A percentile compares a stretch with the other conserved stretches of the same genome.
Conservation (phyloP, 495 filamentous ascomycete genomes). For the Neurospora sp. region DNA sequence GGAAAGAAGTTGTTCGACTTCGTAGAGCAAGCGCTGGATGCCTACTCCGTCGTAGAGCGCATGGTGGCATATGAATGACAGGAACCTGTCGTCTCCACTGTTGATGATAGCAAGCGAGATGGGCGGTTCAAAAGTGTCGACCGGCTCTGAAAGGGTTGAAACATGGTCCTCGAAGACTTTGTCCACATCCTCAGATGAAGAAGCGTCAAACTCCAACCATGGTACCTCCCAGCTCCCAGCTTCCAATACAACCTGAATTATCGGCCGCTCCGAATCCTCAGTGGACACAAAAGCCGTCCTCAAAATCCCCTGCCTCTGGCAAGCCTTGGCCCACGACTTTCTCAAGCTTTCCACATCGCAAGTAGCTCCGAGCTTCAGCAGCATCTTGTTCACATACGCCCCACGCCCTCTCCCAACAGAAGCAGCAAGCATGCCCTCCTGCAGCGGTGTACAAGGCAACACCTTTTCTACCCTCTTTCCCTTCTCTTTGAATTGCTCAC, state of each 20-base stretch:
- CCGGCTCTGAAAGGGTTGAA: slow-evolving; percentile 15
- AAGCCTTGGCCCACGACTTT: slow-evolving; percentile 39
- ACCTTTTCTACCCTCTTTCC: slow-evolving; percentile 39
- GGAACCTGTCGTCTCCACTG: slow-evolving; percentile 13
- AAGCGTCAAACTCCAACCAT: slow-evolving; percentile 22
- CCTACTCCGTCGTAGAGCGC: slow-evolving; percentile 73
- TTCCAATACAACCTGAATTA: slow-evolving; percentile 48
- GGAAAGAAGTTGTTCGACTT: slow-evolving; percentile 46
- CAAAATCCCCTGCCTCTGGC: slow-evolving; percentile 51
- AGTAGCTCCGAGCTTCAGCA: slow-evolving; percentile 20
- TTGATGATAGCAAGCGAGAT: slow-evolving; percentile 27
- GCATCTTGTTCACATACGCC: slow-evolving; percentile 34
- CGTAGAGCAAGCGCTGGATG: slow-evolving; percentile 51
- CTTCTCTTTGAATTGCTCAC: slow-evolving; percentile 17
- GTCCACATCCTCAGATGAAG: background rate
- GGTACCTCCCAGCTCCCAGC: slow-evolving; percentile 8
- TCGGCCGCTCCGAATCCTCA: slow-evolving; percentile 35
- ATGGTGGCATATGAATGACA: slow-evolving; percentile 63
- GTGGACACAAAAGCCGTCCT: slow-evolving; percentile 54
- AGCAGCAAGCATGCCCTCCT: slow-evolving; percentile 69
- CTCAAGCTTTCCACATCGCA: background rate
- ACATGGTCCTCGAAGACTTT: slow-evolving; percentile 16
- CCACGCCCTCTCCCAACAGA: slow-evolving; percentile 23
- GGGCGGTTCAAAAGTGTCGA: slow-evolving; percentile 24
- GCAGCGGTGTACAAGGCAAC: slow-evolving; percentile 70